Evolutionary conservation across 2,329 filamentous ascomycete species (phyloP).

Genomic region (Cladosporium colombiae): DNA sequence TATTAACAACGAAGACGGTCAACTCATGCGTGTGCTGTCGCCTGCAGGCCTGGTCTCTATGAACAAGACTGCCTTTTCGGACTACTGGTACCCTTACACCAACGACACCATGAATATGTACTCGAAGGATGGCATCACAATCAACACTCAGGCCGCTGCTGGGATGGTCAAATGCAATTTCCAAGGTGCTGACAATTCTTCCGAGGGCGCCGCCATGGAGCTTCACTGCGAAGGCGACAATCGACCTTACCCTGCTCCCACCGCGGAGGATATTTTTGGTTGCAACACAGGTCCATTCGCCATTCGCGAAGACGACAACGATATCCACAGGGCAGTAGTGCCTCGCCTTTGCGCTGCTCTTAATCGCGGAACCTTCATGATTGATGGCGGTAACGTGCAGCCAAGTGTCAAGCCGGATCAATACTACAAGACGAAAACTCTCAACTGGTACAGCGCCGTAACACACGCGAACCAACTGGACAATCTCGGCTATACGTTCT

Average conservation of each 20-base stretch:
- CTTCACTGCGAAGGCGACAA: conserved; percentile 43
- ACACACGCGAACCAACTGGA: conserved; percentile 60
- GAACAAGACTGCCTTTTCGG: conserved; percentile 47
- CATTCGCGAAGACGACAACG: conserved; percentile 42
- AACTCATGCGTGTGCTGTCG: conserved; percentile 42
- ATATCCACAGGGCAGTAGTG: conserved; percentile 58
- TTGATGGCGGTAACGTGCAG: conserved; percentile 49
- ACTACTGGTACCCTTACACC: conserved; percentile 56
- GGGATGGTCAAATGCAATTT: conserved; percentile 56
- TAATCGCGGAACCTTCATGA: conserved; percentile 69
- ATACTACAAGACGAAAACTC: conserved; percentile 44
- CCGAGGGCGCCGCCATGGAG: conserved; percentile 34
- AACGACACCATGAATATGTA: conserved; percentile 54
- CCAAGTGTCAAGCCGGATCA: conserved; percentile 46
- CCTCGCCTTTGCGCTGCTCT: conserved; percentile 73
- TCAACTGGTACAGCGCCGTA: conserved; percentile 51
- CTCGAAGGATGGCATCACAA: conserved; percentile 48
- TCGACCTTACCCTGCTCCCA: conserved; percentile 57
- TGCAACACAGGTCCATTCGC: conserved; percentile 66
- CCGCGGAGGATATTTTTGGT: conserved; percentile 64
- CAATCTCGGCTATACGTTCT: conserved; percentile 62
- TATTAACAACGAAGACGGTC: conserved; percentile 40
- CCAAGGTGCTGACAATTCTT: conserved; percentile 34
- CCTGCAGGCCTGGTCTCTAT: conserved; percentile 52
- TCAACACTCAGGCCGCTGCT: conserved; percentile 64